Evolutionary conservation across 2,329 filamentous ascomycete species (phyloP).

Genomic region (Aspergillus sp.): DNA sequence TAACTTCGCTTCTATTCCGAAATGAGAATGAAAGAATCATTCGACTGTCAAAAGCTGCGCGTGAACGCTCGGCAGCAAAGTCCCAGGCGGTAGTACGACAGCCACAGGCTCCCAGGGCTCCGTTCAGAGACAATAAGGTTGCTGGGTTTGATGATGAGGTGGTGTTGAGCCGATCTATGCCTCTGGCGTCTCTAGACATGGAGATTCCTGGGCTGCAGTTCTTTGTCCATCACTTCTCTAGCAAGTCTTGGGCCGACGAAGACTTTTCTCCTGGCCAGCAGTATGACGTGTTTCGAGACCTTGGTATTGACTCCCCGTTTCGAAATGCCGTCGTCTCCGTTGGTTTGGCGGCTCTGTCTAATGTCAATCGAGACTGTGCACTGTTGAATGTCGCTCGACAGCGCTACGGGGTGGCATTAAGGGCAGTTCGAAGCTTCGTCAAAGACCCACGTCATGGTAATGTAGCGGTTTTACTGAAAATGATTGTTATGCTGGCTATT

Average conservation of each 20-base stretch:
- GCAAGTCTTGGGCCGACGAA: slow-evolving; percentile 2
- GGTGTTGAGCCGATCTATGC: background rate
- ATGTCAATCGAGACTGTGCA: slow-evolving; percentile 21
- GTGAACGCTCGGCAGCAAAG: slow-evolving; percentile 12
- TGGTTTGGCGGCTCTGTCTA: slow-evolving; percentile 26
- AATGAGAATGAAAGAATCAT: slow-evolving; percentile 29
- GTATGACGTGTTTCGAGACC: slow-evolving; percentile 5
- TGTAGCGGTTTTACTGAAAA: slow-evolving; percentile 8
- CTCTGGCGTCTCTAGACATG: slow-evolving; percentile 6
- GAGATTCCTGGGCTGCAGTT: slow-evolving; percentile 24
- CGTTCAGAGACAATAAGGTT: background rate
- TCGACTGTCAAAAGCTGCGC: slow-evolving; percentile 21
- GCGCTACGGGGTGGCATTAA: slow-evolving; percentile 22
- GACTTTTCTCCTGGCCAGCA: background rate
- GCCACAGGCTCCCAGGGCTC: background rate
- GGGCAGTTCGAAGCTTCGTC: slow-evolving; percentile 9
- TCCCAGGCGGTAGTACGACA: background rate
- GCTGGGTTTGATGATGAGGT: background rate
- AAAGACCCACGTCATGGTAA: background rate
- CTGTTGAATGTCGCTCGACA: slow-evolving; percentile 19
- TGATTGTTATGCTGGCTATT: slow-evolving; percentile 23
- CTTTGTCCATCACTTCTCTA: slow-evolving; percentile 24
- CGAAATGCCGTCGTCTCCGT: slow-evolving; percentile 25
- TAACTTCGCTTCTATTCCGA: slow-evolving; percentile 27
- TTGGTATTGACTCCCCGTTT: slow-evolving; percentile 11